Conservation (phyloP, 352 stramenopile genomes). For the Globisporangium emineosum region DNA sequence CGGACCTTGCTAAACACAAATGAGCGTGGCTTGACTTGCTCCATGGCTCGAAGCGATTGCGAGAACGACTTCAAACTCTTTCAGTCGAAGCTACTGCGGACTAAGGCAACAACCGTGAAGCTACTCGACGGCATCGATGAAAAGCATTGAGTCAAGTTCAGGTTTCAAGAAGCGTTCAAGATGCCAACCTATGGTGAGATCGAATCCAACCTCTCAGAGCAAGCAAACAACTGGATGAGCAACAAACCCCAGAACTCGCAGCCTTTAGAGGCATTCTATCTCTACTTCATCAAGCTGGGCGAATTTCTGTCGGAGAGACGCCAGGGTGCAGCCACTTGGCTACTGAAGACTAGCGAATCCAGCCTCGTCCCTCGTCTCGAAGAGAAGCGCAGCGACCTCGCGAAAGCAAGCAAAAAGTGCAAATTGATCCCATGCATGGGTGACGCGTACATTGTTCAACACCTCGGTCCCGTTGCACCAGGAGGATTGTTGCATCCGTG, state of each 20-base stretch:
- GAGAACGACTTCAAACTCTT: not conserved
- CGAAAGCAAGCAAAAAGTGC: not conserved
- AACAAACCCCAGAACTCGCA: constrained; percentile 19
- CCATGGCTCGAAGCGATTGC: not conserved
- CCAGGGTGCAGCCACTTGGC: not conserved
- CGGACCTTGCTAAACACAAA: not conserved
- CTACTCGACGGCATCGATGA: constrained; percentile 14
- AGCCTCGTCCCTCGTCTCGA: not conserved
- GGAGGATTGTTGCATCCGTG: not conserved
- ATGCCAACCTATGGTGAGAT: constrained; percentile 20
- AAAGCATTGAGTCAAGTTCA: constrained; percentile 21
- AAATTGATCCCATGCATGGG: not conserved
- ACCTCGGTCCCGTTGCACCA: not conserved
- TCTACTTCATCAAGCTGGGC: constrained; percentile 2
- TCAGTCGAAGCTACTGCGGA: not conserved
- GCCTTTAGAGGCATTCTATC: constrained; percentile 16
- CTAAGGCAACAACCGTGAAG: not conserved
- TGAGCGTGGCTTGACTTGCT: not conserved
- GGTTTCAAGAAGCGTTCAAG: constrained; percentile 11
- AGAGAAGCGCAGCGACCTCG: not conserved
- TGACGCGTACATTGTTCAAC: not conserved
- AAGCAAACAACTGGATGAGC: constrained; percentile 24
- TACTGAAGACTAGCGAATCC: not conserved
- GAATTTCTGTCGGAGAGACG: not conserved
- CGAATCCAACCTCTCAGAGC: constrained; percentile 22